phyloP scores from a whole-genome alignment of 75 land plant species.

The Selaginella tamariscina region DNA sequence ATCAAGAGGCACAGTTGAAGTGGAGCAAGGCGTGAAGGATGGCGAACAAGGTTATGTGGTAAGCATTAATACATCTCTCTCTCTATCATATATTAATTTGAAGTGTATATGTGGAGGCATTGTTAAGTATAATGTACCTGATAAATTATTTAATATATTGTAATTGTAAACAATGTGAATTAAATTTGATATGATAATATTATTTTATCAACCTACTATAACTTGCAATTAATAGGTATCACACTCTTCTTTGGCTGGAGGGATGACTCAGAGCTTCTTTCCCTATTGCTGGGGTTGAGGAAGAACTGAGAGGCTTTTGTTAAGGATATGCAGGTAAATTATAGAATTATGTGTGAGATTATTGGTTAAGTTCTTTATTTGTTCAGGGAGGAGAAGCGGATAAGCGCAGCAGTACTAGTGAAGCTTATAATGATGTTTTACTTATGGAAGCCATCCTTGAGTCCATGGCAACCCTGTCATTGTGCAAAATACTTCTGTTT shows the following conservation, averaged over 20 bases:
- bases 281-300: constrained; percentile 77
- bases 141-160: constrained; percentile 25
- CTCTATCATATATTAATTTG: background rate
- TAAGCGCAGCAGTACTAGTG: constrained; percentile 46
- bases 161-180: no score
- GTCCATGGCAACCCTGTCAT: no score
- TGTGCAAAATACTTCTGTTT: no score
- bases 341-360: background rate
- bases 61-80: background rate
- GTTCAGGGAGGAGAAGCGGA: constrained; percentile 32
- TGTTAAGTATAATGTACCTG: no score
- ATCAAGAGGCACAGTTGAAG: constrained; percentile 69
- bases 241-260: constrained; percentile 28
- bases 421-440: constrained; percentile 74
- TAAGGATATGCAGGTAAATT: constrained; percentile 54
- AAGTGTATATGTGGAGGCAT: no score
- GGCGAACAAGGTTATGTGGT: constrained; percentile 78
- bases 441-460: constrained; percentile 84
- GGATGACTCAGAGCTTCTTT: constrained; percentile 30
- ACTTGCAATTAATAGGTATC: background rate
- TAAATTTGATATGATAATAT: background rate
- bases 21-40: constrained; percentile 54
- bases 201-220: no score
- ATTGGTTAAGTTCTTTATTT: background rate
- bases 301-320: constrained; percentile 67